Base-by-base conservation (phyloP, 2,329 filamentous ascomycete species). In the Trematosphaeria pertusa region DNA sequence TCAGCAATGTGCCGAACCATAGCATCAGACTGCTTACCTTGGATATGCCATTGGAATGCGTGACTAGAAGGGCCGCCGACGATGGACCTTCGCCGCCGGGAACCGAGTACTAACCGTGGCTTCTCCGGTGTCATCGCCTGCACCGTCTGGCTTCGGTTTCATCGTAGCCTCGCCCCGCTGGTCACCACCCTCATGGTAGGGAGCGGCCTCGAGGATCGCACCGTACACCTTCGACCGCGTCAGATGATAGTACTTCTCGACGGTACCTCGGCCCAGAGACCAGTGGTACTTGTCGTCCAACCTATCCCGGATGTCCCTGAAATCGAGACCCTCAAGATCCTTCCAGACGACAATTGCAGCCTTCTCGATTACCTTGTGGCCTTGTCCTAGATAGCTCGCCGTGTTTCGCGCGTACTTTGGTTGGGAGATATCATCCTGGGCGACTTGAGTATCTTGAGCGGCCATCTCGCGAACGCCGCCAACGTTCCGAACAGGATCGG, bases 321-420 rank as follows among this genome's bases (percentile, higher is more conserved):
- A 57, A n/a, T 32, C 43, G 18, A 50, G 37, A 8, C 36, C 34
- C 7, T 43, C 28, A 12, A 39, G 42, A 15, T 59, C 56, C 4
- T 42, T 46, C 53, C 53, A 59, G 17, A 52, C 43, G n/a, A 56
- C 54, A 4, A 57, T 52, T 30, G 50, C 54, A 5, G 54, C 50
- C 35, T 49, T 48, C 22, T 55, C 40, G 18, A 59, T 48, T 0
- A 30, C 35, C 33, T 42, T 35, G 24, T 19, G 26, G 12, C 42
- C 43, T 9, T 24, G 33, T 7, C 17, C 28, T 20, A 43, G 34
- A 28, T 39, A 39, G 5, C 24, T 33, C 10, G 22, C 21, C 31
- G 36, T 32, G 10, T 31, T n/a, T 15, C 15, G 4, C 15, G 28
- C 34, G 15, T 37, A 18, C 15, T 18, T 17, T 11, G 14, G 8